phyloP scores from a whole-genome alignment of 2,329 filamentous ascomycete species.

The Gaeumannomyces sp. region DNA sequence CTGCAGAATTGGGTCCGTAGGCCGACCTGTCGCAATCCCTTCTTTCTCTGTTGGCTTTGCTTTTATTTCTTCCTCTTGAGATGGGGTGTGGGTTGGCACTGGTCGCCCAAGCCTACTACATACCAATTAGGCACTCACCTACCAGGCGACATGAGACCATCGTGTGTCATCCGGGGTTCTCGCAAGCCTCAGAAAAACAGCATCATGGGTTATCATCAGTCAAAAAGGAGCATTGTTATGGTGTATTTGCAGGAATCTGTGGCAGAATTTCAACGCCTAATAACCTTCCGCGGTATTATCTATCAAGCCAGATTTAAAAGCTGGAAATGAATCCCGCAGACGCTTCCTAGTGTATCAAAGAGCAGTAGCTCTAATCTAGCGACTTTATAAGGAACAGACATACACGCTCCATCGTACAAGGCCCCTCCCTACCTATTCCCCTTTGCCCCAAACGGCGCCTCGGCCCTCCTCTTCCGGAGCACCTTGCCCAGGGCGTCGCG shows the following conservation, averaged over 20 bases:
- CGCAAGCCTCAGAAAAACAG: neutral
- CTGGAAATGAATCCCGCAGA: neutral
- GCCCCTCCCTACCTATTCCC: constrained; percentile 35
- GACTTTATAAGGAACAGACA: neutral
- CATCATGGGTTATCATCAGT: neutral
- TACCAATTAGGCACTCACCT: too few relatives aligned
- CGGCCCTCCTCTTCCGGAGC: constrained; percentile 54
- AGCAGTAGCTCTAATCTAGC: neutral
- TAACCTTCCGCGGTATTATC: neutral
- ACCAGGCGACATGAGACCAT: too few relatives aligned
- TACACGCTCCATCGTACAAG: neutral
- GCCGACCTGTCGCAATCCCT: neutral
- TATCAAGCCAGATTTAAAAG: neutral
- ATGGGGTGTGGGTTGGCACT: too few relatives aligned
- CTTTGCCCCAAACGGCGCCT: constrained; percentile 56
- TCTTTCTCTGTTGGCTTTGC: too few relatives aligned
- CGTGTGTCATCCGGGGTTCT: neutral
- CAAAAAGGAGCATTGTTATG: neutral
- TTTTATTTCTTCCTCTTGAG: neutral
- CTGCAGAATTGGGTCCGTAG: neutral
- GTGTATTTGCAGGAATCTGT: neutral
- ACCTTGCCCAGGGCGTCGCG: constrained; percentile 68
- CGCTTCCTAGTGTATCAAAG: neutral
- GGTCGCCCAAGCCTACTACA: too few relatives aligned
- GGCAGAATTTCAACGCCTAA: neutral